Percentiles rank a stretch among this genome's conserved stretches.
Conservation (phyloP, 164 flowering plant genomes). For the Pachysandra terminalis region DNA sequence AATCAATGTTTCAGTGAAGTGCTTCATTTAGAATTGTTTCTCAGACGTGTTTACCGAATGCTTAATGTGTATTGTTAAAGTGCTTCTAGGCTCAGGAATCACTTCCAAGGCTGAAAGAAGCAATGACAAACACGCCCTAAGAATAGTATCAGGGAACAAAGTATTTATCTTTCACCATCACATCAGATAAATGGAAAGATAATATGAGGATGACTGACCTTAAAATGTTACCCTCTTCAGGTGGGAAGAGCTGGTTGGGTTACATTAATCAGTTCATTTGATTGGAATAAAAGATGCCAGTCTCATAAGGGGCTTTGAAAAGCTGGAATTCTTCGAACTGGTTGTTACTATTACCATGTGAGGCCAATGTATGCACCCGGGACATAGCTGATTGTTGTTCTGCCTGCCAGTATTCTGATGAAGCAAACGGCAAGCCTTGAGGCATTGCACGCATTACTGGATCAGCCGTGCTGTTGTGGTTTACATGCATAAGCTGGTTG, state of each 20-base stretch:
- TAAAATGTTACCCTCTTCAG: not conserved
- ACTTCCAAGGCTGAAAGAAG: too few species aligned
- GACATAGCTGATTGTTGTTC: conserved; percentile 27
- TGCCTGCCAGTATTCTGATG: conserved; percentile 41
- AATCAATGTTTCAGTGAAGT: too few species aligned
- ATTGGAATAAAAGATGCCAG: conserved; percentile 30
- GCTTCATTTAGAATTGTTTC: too few species aligned
- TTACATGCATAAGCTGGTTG: conserved; percentile 28
- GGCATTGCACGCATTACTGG: conserved; percentile 25
- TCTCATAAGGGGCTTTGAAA: conserved; percentile 43
- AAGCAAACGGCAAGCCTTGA: conserved; percentile 31
- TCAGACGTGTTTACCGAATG: too few species aligned
- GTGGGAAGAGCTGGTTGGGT: not conserved
- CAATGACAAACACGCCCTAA: too few species aligned
- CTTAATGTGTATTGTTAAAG: too few species aligned
- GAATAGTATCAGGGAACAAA: too few species aligned
- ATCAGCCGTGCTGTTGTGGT: conserved; percentile 19
- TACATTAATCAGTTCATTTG: conserved; percentile 27
- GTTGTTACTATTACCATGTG: conserved; percentile 16
- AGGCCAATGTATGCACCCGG: conserved; percentile 17
- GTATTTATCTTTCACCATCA: too few species aligned
- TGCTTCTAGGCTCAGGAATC: too few species aligned
- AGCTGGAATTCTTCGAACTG: conserved; percentile 48
- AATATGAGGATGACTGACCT: not conserved
- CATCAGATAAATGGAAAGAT: not conserved